These are phyloP conservation scores for Blastomyces silverae DNA, from an alignment of 2,329 filamentous ascomycete genomes.

Conservation along the genomic window DNA sequence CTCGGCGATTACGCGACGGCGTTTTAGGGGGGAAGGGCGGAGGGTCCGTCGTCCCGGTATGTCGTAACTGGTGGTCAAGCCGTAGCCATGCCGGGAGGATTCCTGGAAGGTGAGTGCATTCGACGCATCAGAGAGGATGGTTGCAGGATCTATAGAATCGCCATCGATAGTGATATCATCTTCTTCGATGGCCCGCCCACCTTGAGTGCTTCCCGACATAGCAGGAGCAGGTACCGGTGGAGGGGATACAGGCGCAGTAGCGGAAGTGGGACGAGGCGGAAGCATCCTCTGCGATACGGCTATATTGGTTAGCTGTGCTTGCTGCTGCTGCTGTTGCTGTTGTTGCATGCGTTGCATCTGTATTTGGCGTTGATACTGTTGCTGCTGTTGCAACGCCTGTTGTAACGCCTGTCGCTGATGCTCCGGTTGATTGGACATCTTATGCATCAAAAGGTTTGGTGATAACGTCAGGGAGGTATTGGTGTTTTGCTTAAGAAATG, in stretches of 20 bases:
- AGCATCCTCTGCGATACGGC: constrained; percentile 7
- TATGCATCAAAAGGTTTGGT: constrained; percentile 1
- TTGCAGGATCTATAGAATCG: constrained; percentile 16
- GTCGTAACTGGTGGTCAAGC: constrained; percentile 39
- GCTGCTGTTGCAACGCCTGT: constrained; percentile 9
- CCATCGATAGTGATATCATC: constrained; percentile 17
- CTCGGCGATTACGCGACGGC: constrained; percentile 37
- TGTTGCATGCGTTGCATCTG: constrained; percentile 2
- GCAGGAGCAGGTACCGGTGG: neutral
- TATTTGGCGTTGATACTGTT: constrained; percentile 7
- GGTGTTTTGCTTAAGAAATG: neutral
- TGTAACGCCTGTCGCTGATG: neutral
- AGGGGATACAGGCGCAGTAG: neutral
- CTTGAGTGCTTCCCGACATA: constrained; percentile 7
- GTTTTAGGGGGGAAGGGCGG: constrained; percentile 29
- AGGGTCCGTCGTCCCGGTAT: constrained; percentile 37
- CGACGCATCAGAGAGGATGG: constrained; percentile 14
- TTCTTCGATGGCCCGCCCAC: constrained; percentile 15
- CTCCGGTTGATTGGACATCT: neutral
- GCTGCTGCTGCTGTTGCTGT: constrained; percentile 1
- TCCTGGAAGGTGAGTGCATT: constrained; percentile 31
- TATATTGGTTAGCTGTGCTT: constrained; percentile 3
- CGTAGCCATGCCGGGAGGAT: constrained; percentile 36
- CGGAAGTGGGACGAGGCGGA: constrained; percentile 5
- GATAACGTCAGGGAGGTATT: neutral